Conservation (phyloP, 1,139 yeast species). For the Suhomyces chickasaworum region DNA sequence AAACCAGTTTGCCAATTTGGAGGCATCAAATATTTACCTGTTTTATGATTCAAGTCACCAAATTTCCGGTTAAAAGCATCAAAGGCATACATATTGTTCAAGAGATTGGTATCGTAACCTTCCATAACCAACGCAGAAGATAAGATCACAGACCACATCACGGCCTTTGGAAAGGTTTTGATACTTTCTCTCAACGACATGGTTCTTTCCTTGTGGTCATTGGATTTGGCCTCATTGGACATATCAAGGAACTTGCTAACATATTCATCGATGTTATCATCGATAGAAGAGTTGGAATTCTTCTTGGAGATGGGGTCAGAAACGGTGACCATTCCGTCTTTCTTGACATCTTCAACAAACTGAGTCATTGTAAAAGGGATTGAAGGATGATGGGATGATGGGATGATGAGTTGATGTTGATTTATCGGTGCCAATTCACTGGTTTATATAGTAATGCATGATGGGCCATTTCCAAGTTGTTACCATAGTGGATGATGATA, state of each 20-base stretch:
- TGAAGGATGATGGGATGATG: background rate
- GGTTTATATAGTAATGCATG: background rate
- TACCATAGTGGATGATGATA: background rate
- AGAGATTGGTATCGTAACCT: constrained; percentile 47
- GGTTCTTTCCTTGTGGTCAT: constrained; percentile 41
- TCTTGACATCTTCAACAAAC: constrained; percentile 26
- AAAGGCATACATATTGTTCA: constrained; percentile 43
- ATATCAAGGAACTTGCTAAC: constrained; percentile 46
- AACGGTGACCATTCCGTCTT: constrained; percentile 17
- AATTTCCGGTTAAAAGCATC: constrained; percentile 41
- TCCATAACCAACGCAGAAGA: constrained; percentile 48
- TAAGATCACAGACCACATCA: constrained; percentile 46
- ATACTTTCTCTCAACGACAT: constrained; percentile 48
- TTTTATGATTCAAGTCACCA: constrained; percentile 34
- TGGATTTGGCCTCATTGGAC: constrained; percentile 43
- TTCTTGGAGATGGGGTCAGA: constrained; percentile 22
- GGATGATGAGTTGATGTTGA: background rate
- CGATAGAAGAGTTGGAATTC: constrained; percentile 19
- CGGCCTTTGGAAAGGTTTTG: constrained; percentile 45
- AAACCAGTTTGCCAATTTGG: constrained; percentile 53
- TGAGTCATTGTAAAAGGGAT: constrained; percentile 13
- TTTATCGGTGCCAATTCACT: background rate
- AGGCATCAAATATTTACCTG: constrained; percentile 38
- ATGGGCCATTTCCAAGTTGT: background rate
- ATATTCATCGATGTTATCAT: constrained; percentile 34